A percentile compares a stretch with the other conserved stretches of the same genome.
Evolutionary conservation across 2,329 filamentous ascomycete species (phyloP).

Genomic region (Rutstroemia sp.): DNA sequence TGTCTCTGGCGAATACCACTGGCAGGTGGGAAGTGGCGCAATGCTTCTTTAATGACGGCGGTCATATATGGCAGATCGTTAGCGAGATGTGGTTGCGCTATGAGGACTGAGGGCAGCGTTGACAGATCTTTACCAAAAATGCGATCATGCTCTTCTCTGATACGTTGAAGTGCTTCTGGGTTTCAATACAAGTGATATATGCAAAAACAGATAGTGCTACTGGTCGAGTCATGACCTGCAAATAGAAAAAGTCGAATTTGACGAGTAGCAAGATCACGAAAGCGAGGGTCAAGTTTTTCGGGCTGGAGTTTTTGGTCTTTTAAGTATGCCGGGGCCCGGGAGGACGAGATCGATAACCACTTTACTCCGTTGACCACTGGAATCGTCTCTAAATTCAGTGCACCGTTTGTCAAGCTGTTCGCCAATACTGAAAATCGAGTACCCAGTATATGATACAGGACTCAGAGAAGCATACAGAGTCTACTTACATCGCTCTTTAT

Average conservation of each 20-base stretch:
- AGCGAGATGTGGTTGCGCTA: constrained; percentile 10
- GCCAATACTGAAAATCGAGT: background rate
- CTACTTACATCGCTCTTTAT: too few relatives aligned
- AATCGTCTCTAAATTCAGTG: constrained; percentile 3
- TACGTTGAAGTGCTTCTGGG: constrained; percentile 11
- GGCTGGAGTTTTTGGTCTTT: constrained; percentile 2
- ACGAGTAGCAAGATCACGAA: constrained; percentile 9
- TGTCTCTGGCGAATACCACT: constrained; percentile 10
- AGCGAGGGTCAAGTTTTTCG: constrained; percentile 8
- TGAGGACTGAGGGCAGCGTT: constrained; percentile 2
- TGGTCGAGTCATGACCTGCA: constrained; percentile 19
- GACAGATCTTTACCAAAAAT: constrained; percentile 16
- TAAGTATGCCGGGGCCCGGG: constrained; percentile 15
- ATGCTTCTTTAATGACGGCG: constrained; percentile 19
- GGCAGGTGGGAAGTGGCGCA: constrained; percentile 17
- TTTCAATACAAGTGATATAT: constrained; percentile 15
- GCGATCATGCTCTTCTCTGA: constrained; percentile 17
- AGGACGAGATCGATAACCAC: constrained; percentile 17
- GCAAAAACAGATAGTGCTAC: constrained; percentile 12
- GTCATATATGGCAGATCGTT: constrained; percentile 16
- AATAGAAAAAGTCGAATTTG: constrained; percentile 16
- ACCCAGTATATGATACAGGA: too few relatives aligned
- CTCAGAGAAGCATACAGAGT: too few relatives aligned
- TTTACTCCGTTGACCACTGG: constrained; percentile 1
- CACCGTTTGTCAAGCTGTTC: constrained; percentile 18